These are phyloP conservation scores for Misopates orontium DNA, from an alignment of 257 asterid genomes.

Conservation along the genomic window DNA sequence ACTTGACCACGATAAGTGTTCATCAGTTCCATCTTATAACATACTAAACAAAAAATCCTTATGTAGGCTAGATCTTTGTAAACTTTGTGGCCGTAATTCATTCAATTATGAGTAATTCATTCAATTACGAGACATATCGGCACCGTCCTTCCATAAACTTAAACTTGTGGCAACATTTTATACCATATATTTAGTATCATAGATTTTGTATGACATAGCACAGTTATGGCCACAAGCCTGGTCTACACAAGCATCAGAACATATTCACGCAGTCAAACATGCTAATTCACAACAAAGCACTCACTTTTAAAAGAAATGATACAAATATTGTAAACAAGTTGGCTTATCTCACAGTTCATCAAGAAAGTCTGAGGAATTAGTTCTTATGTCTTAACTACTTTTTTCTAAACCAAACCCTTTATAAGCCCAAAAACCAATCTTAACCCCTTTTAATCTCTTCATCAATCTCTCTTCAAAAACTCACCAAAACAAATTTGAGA, in stretches of 20 bases:
- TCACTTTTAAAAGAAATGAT: constrained; percentile 2
- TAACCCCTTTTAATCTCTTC: neutral
- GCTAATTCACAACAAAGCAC: neutral
- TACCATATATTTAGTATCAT: no score
- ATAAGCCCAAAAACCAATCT: constrained; percentile 1
- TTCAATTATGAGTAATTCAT: no score
- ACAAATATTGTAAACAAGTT: no score
- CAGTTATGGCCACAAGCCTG: no score
- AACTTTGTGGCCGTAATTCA: no score
- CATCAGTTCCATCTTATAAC: neutral
- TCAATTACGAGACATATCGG: no score
- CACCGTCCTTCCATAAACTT: no score
- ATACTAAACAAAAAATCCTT: neutral
- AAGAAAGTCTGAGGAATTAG: neutral
- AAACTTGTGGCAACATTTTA: no score
- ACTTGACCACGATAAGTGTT: neutral
- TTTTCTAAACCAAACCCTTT: neutral
- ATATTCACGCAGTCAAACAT: neutral
- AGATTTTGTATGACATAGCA: no score
- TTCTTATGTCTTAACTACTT: neutral
- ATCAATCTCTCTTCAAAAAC: constrained; percentile 15
- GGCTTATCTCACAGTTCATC: no score
- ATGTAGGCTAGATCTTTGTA: no score
- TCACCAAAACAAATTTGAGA: constrained; percentile 33
- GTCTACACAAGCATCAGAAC: neutral